Base-by-base conservation (phyloP, 108 stramenopile species). In the Fistulifera solaris region DNA sequence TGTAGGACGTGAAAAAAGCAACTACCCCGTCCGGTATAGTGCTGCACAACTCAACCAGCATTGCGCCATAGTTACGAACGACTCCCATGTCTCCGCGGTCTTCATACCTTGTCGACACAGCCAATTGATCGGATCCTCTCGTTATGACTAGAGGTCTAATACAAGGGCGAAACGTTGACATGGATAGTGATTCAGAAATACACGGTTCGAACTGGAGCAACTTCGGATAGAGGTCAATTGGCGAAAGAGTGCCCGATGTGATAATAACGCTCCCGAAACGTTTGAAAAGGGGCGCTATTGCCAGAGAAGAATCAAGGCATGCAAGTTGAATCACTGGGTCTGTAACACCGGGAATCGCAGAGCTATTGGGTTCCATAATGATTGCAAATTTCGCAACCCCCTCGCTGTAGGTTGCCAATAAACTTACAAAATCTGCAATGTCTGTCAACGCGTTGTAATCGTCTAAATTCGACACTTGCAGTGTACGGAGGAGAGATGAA, bases 161-260 rank as follows among this genome's bases (percentile, higher is more conserved):
- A 59, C 96, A 97, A 2, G 94, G 93, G 17, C 98, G 86, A 58
- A 97, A 96, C 23, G 93, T 97, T 45, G 92, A 94, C 98, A 99
- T 99, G 43, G 80, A 78, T 16, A 99, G 76, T n/a, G 94, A 89
- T 58, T 81, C 87, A 10, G 87, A 84, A 11, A 99, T 84, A 39
- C 90, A 90, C 5, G 99, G 99, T 46, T 85, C 77, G 68, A 99
- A 99, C 58, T 96, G 90, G 22, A 99, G 76, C 31, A 99, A 75
- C 62, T 96, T 97, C 10, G 99, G 97, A 63, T 99, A 99, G 60
- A 99, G 75, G 61, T 99, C 97, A 55, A 99, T 94, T 6, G 99
- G 99, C 0, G 94, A 95, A 21, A 99, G 77, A 6, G 99, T 99
- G 0, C 99, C 99, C 0, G 91, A 94, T 13, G 97, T 99, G 55